Base-by-base conservation (phyloP, 1,284 basidiomycete species). In the Microstroma glucosiphilum region DNA sequence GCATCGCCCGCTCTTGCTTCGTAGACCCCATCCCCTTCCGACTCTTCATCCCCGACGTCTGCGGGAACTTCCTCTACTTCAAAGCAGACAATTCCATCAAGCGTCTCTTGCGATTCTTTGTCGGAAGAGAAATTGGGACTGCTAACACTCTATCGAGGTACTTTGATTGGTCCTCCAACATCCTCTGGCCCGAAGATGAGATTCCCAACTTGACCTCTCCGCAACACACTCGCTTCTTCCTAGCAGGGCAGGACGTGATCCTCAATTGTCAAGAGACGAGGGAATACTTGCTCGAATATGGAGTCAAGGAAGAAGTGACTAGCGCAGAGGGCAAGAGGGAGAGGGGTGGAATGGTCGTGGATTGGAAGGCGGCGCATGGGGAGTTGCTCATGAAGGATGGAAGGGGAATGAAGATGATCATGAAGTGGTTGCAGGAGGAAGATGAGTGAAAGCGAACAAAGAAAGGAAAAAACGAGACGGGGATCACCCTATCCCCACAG, bases 21-120 rank as follows among this genome's bases (percentile, higher is more conserved):
- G 72, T 78, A 46, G 76, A 78, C 55, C 76, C 76, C 1, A 73
- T 78, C 6, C 73, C 72, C 56, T 71, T 77, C 53, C 67, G 73
- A 57, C 66, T 77, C 8, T 77, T 73, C 73, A 67, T 71, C 12
- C 73, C 73, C 1, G 66, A 70, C 30, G 64, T 77, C 6, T 73
- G 69, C 59, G 58, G 62, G 48, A 75, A 75, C 56, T 76, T 78
- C 57, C 43, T 78, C 37, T 77, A 77, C 63, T 70, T 67, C 57
- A 58, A 66, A 8, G 67, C 68, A 12, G 49, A 53, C 30, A 71
- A 68, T 46, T 71, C 71, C 61, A 68, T 73, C 58, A 69, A 70
- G 59, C 60, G 66, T 17, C 63, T 75, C 13, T 67, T 76, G 71
- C 66, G 74, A 13, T 58, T 43, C 43, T 76, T 75, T 69, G 72